These are phyloP conservation scores for Aureobasidium sp. DNA, from an alignment of 2,329 filamentous ascomycete species.

Conservation along the genomic window DNA sequence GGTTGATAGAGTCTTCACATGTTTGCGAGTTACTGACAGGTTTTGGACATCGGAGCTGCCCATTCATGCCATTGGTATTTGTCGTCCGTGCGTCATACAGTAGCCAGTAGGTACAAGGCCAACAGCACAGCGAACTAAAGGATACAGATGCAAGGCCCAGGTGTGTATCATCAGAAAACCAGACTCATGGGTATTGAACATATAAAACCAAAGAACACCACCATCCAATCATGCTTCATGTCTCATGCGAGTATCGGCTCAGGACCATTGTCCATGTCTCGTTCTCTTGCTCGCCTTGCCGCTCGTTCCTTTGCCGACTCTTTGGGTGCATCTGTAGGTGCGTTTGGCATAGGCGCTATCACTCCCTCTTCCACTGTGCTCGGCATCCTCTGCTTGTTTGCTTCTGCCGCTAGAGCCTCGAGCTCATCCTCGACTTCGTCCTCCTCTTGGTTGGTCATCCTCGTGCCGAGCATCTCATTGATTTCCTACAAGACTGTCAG, in stretches of 20 bases:
- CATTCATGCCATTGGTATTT: conserved; percentile 8
- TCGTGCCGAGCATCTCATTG: conserved; percentile 78
- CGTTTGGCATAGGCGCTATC: conserved; percentile 25
- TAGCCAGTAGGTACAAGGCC: too few relatives aligned
- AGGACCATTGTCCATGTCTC: conserved; percentile 9
- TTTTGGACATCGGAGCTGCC: neutral
- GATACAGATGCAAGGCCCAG: neutral
- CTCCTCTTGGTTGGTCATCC: conserved; percentile 89
- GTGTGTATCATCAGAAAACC: neutral
- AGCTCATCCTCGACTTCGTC: conserved; percentile 97
- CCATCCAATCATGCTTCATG: neutral
- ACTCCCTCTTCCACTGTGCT: conserved; percentile 30
- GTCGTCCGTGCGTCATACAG: neutral
- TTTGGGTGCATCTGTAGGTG: conserved; percentile 26
- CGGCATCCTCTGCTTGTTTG: conserved; percentile 30
- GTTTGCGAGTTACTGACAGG: neutral
- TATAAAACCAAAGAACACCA: neutral
- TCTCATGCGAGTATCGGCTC: conserved; percentile 14
- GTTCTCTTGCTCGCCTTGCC: conserved; percentile 22
- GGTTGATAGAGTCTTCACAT: neutral
- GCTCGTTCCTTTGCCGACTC: conserved; percentile 23
- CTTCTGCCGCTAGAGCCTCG: conserved; percentile 65
- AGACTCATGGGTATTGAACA: conserved; percentile 11
- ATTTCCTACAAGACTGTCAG: conserved; percentile 57
- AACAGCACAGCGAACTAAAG: neutral